phyloP scores from a whole-genome alignment of 352 stramenopile genomes.

The Phytophthora brassicae region DNA sequence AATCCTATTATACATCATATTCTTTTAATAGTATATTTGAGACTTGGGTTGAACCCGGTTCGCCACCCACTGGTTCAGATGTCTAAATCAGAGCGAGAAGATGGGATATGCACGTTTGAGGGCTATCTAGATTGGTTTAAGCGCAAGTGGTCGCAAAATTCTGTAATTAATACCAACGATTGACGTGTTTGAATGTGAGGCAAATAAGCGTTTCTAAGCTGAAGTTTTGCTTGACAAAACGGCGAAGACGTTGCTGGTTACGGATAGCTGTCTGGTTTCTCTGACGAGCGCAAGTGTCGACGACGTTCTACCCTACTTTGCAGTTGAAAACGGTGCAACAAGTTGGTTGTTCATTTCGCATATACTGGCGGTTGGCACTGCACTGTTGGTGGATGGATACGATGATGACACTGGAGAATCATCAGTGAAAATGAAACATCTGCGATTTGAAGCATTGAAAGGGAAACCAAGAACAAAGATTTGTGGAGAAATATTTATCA shows the following conservation, averaged over 20 bases:
- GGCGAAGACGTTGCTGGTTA: constrained; percentile 82
- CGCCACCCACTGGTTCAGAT: too few relatives aligned
- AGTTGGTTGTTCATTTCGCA: constrained; percentile 66
- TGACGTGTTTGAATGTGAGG: constrained; percentile 63
- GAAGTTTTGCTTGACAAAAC: constrained; percentile 79
- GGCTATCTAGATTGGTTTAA: constrained; percentile 31
- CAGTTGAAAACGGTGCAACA: constrained; percentile 81
- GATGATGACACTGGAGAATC: constrained; percentile 20
- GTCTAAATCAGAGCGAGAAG: background rate
- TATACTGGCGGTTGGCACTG: constrained; percentile 34
- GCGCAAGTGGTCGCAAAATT: constrained; percentile 65
- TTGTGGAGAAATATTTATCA: background rate
- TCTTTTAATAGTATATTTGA: too few relatives aligned
- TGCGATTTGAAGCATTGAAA: constrained; percentile 54
- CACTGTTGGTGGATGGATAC: constrained; percentile 11
- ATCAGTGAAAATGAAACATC: constrained; percentile 55
- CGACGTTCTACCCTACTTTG: constrained; percentile 66
- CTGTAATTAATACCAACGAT: constrained; percentile 79
- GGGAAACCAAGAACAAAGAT: constrained; percentile 17
- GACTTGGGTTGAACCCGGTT: too few relatives aligned
- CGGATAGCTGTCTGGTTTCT: constrained; percentile 74
- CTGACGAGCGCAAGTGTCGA: constrained; percentile 65
- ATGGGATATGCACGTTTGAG: constrained; percentile 8
- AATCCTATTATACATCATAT: too few relatives aligned
- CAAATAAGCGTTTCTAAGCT: constrained; percentile 68